Base-by-base conservation (phyloP, 83 land plant species). In the Thuja plicata region DNA sequence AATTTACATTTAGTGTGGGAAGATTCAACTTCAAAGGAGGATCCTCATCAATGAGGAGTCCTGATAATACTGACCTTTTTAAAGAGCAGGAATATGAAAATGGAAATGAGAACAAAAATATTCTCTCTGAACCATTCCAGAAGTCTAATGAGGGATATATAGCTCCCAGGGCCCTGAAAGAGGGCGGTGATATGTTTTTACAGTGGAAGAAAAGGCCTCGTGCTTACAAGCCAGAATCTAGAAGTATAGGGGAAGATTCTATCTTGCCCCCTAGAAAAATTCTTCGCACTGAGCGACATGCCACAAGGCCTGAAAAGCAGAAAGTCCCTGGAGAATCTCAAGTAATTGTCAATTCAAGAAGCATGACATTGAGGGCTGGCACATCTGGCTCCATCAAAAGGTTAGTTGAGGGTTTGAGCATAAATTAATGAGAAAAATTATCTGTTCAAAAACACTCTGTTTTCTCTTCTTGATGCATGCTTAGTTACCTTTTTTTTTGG, bases 181-280 rank as follows among this genome's bases (percentile, higher is more conserved):
- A 83, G 45, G 85, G 52, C 5, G 85, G 48, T 46, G 52, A 83
- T 83, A 46, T 21, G 52, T n/a, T 45, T n/a, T 46, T 83, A 30
- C 85, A 83, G 32, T 83, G 85, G 85, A 83, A 41, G 52, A 83
- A 83, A 35, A 83, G 85, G 85, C 85, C 85, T 35, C 12, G 85
- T 2, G 85, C 38, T 21, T 43, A 83, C 85, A 83, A 35, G 52
- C 46, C 46, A 43, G 85, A 83, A 46, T 43, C 46, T 27, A 45
- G 52, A 45, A 27, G 32, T 43, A 6, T 43, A 41, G n/a, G 52
- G 32, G 52, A 83, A 83, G 85, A 46, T 35, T 43, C 52, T 46
- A 4, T 4, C 52, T n/a, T 21, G 79, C 79, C 79, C n/a, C 40
- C 79, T 27, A n/a, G 85, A 83, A 83, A 83, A 35, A 46, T 41